A percentile compares a stretch with the other conserved stretches of the same genome.
Conservation (phyloP, 768 basidiomycete genomes). For the Mycena latifolia region DNA sequence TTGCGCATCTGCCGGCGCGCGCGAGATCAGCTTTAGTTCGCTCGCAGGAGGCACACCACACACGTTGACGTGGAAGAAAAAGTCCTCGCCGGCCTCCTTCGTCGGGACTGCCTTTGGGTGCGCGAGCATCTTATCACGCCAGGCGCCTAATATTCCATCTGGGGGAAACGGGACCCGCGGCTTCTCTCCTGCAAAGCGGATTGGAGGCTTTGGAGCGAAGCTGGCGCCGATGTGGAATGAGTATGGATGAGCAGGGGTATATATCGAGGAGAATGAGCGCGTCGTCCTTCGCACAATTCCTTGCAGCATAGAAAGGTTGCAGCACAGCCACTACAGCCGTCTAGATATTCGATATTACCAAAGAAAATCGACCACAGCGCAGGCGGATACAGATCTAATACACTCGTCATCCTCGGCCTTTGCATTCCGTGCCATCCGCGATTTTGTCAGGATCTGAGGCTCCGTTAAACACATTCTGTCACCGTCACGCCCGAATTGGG, state of each 20-base stretch:
- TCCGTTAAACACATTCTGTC: constrained; percentile 1
- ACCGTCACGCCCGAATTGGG: neutral
- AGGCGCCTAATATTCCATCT: constrained; percentile 32
- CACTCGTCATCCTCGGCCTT: too few species aligned
- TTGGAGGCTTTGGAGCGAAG: constrained; percentile 33
- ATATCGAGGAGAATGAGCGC: constrained; percentile 19
- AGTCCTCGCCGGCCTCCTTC: constrained; percentile 31
- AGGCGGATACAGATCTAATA: too few species aligned
- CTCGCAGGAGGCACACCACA: constrained; percentile 5
- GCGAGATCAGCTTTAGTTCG: constrained; percentile 3
- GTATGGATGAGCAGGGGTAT: constrained; percentile 23
- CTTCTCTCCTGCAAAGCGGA: constrained; percentile 22
- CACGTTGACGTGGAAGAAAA: constrained; percentile 32
- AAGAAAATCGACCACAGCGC: too few species aligned
- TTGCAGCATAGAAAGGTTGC: constrained; percentile 2
- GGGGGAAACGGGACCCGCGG: constrained; percentile 31
- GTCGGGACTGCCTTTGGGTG: constrained; percentile 28
- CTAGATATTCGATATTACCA: too few species aligned
- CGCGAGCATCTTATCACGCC: constrained; percentile 33
- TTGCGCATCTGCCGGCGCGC: constrained; percentile 28
- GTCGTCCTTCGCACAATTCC: constrained; percentile 12
- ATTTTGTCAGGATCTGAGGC: too few species aligned
- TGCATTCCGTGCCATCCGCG: neutral
- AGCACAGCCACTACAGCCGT: constrained; percentile 1
- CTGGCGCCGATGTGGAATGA: constrained; percentile 33